These are phyloP conservation scores for Metarhizium guizhouense DNA, from an alignment of 2,329 filamentous ascomycete species.

Conservation along the genomic window DNA sequence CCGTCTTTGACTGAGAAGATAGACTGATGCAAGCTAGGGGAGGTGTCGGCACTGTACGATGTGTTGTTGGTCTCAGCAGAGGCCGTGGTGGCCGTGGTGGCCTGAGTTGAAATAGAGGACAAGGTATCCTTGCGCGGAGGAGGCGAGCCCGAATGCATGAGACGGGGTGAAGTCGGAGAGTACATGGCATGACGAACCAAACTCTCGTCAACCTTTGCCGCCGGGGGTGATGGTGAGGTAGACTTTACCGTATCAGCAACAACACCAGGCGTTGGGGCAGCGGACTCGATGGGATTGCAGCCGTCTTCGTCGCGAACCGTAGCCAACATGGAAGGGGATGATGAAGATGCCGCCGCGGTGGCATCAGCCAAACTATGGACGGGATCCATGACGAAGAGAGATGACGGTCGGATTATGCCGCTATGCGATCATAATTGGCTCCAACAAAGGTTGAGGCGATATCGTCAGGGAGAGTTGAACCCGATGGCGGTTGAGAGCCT, in stretches of 20 bases:
- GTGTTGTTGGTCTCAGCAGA: conserved; percentile 40
- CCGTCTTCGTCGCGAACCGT: conserved; percentile 5
- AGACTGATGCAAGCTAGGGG: conserved; percentile 39
- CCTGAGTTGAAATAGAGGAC: conserved; percentile 44
- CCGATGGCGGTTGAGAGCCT: not conserved
- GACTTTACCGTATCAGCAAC: conserved; percentile 9
- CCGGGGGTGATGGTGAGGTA: conserved; percentile 16
- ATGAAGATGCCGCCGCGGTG: conserved; percentile 7
- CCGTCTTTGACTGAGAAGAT: conserved; percentile 49
- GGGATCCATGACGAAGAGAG: conserved; percentile 25
- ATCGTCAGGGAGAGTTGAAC: not conserved
- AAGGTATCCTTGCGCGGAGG: conserved; percentile 38
- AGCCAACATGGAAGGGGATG: conserved; percentile 8
- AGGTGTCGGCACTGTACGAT: conserved; percentile 44
- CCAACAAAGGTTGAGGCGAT: not conserved
- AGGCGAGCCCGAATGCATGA: conserved; percentile 19
- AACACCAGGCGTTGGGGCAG: conserved; percentile 7
- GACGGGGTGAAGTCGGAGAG: conserved; percentile 10
- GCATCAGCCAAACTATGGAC: conserved; percentile 26
- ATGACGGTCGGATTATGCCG: not conserved
- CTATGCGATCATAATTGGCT: not conserved
- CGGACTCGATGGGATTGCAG: not conserved
- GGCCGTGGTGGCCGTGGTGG: conserved; percentile 31
- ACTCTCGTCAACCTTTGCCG: conserved; percentile 7
- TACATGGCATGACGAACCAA: conserved; percentile 7